Percentiles rank a stretch among this genome's conserved stretches.
These are phyloP conservation scores for Geotrichum histeridarum DNA, from an alignment of 1,139 yeast species.

Conservation along the genomic window DNA sequence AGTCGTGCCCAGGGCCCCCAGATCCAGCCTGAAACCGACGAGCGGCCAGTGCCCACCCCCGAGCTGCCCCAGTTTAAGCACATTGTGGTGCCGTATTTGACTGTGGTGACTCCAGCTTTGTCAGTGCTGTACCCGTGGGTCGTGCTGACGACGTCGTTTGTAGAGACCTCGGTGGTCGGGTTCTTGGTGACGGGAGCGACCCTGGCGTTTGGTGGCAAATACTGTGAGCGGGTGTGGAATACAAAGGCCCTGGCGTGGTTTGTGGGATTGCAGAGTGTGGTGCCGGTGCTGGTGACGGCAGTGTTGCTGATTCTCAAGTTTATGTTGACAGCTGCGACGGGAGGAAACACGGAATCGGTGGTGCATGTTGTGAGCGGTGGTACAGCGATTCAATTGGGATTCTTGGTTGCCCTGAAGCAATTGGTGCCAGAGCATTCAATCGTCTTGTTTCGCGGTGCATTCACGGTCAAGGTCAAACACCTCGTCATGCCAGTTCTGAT, in stretches of 20 bases:
- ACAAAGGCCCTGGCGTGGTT: constrained; percentile 56
- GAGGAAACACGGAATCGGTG: constrained; percentile 19
- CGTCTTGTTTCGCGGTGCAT: constrained; percentile 55
- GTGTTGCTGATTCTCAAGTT: constrained; percentile 34
- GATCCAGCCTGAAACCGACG: constrained; percentile 14
- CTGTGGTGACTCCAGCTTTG: constrained; percentile 57
- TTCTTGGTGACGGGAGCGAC: constrained; percentile 48
- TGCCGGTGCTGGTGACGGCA: constrained; percentile 56
- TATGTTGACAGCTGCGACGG: constrained; percentile 35
- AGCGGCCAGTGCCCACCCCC: constrained; percentile 19
- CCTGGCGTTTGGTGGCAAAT: constrained; percentile 51
- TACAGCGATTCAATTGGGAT: constrained; percentile 64
- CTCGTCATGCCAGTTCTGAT: constrained; percentile 59
- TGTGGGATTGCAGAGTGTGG: constrained; percentile 50
- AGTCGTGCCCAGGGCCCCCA: constrained; percentile 17
- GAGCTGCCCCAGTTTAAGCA: constrained; percentile 34
- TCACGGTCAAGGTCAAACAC: constrained; percentile 63
- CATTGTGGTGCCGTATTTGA: constrained; percentile 56
- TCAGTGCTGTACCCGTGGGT: constrained; percentile 71
- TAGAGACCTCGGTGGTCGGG: constrained; percentile 56
- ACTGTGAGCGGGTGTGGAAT: constrained; percentile 54
- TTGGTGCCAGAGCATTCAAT: constrained; percentile 83
- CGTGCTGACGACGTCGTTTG: constrained; percentile 62
- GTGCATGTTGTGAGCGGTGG: constrained; percentile 59
- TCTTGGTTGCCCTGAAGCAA: constrained; percentile 82